These are phyloP conservation scores for Monosporascus cannonballus DNA, from an alignment of 2,329 filamentous ascomycete genomes.

Conservation along the genomic window DNA sequence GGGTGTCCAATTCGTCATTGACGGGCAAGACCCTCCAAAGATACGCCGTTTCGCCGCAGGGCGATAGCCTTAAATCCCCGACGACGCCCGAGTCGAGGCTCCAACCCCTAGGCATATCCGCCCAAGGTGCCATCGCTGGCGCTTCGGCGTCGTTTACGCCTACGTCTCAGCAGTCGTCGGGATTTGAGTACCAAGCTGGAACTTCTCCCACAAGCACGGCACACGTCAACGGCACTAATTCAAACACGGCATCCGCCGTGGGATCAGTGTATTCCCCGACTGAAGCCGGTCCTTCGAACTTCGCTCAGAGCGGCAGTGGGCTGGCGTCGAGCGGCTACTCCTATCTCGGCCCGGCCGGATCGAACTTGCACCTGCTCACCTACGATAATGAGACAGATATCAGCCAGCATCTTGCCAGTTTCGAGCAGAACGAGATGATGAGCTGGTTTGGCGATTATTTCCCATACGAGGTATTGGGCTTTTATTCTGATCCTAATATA, in stretches of 20 bases:
- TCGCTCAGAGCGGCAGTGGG: slow-evolving; percentile 24
- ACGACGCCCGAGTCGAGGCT: slow-evolving; percentile 23
- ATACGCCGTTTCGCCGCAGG: slow-evolving; percentile 19
- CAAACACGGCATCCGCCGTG: slow-evolving; percentile 1
- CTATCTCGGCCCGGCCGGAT: slow-evolving; percentile 19
- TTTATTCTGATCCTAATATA: slow-evolving; percentile 21
- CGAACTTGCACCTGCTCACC: slow-evolving; percentile 24
- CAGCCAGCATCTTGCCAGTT: slow-evolving; percentile 26
- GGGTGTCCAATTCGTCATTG: slow-evolving; percentile 14
- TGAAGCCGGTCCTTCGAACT: slow-evolving; percentile 21
- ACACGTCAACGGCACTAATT: slow-evolving; percentile 22
- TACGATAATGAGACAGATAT: slow-evolving; percentile 30
- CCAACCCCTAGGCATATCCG: slow-evolving; percentile 18
- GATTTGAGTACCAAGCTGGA: slow-evolving; percentile 33
- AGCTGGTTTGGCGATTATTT: slow-evolving; percentile 30
- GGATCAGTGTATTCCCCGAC: slow-evolving; percentile 6
- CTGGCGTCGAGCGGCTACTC: slow-evolving; percentile 25
- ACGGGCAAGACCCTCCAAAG: slow-evolving; percentile 20
- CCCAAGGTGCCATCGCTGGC: slow-evolving; percentile 14
- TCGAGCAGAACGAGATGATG: slow-evolving; percentile 27
- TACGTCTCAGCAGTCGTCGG: slow-evolving; percentile 34
- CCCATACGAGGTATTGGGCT: slow-evolving; percentile 23
- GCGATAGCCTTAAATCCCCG: slow-evolving; percentile 27
- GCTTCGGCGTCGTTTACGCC: slow-evolving; percentile 30
- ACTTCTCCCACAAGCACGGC: slow-evolving; percentile 37